Conservation (phyloP, 2,329 filamentous ascomycete genomes). For the Xylariaceae sp. region DNA sequence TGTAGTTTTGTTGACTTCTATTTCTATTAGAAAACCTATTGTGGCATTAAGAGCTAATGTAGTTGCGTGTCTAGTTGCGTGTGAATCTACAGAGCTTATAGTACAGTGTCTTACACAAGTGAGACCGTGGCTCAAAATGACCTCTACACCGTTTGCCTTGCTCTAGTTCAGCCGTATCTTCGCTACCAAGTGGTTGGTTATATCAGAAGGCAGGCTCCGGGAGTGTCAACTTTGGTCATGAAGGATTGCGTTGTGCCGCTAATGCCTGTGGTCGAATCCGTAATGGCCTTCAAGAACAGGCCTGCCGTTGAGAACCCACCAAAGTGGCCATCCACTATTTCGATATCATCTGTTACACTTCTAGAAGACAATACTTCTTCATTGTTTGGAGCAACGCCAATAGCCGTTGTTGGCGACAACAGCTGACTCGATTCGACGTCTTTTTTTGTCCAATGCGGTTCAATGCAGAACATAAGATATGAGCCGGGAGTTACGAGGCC, state of each 20-base stretch:
- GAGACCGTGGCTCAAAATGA: not conserved
- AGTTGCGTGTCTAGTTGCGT: too few species aligned
- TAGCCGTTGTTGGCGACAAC: constrained; percentile 14
- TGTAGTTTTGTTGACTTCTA: too few species aligned
- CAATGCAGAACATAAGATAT: constrained; percentile 67
- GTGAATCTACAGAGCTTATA: not conserved
- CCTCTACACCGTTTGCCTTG: not conserved
- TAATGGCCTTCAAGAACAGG: constrained; percentile 48
- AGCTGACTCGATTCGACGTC: constrained; percentile 16
- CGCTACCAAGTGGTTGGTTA: not conserved
- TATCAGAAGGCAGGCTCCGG: constrained; percentile 28
- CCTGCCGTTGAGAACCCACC: constrained; percentile 65
- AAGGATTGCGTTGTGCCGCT: constrained; percentile 17
- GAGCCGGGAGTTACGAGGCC: constrained; percentile 66
- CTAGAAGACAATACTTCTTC: constrained; percentile 17
- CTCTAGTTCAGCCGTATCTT: not conserved
- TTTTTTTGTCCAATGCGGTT: constrained; percentile 31
- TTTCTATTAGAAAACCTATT: too few species aligned
- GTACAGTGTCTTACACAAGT: not conserved
- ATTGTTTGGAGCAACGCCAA: constrained; percentile 31
- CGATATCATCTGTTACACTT: constrained; percentile 28
- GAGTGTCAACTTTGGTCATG: constrained; percentile 35
- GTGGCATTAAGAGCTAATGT: too few species aligned
- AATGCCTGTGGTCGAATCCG: constrained; percentile 6
- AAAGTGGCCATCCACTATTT: constrained; percentile 51